These are phyloP conservation scores for Hypsizygus ulmarius DNA, from an alignment of 1,284 basidiomycete species.

Conservation along the genomic window DNA sequence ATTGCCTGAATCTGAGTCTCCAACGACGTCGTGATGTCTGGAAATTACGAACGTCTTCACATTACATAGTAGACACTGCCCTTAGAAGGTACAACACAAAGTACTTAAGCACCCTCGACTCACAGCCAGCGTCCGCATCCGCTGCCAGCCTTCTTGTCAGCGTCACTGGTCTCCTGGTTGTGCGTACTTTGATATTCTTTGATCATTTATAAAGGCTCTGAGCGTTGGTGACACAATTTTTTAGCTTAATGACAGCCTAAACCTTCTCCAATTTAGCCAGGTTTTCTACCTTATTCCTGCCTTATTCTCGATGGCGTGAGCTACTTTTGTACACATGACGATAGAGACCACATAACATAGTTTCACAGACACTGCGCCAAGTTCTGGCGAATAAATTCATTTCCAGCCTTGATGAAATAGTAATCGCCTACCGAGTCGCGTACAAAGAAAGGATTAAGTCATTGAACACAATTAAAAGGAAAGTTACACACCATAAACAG, in stretches of 20 bases:
- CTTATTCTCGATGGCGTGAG: constrained; percentile 69
- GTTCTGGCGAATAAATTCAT: constrained; percentile 38
- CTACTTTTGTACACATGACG: constrained; percentile 63
- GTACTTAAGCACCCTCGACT: constrained; percentile 85
- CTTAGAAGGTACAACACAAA: constrained; percentile 84
- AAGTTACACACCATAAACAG: constrained; percentile 14
- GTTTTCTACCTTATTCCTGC: constrained; percentile 87
- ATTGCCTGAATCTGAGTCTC: too few relatives aligned
- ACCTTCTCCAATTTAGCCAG: constrained; percentile 88
- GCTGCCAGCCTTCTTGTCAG: constrained; percentile 77
- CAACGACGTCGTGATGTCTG: too few relatives aligned
- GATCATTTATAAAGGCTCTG: background rate
- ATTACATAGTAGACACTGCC: constrained; percentile 80
- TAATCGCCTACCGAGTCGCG: constrained; percentile 37
- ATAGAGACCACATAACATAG: background rate
- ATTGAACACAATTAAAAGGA: background rate
- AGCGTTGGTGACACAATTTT: background rate
- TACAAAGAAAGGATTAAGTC: background rate
- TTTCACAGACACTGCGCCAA: constrained; percentile 31
- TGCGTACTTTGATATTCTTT: constrained; percentile 35
- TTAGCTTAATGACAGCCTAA: constrained; percentile 76
- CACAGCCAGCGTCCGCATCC: constrained; percentile 76
- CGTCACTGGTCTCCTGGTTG: constrained; percentile 84
- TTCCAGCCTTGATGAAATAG: constrained; percentile 44
- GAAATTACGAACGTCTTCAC: too few relatives aligned